Evolutionary conservation across 2,329 filamentous ascomycete species (phyloP), one percentile per base, ranked within the genome.

Genomic region (Penicillium frequentans): DNA sequence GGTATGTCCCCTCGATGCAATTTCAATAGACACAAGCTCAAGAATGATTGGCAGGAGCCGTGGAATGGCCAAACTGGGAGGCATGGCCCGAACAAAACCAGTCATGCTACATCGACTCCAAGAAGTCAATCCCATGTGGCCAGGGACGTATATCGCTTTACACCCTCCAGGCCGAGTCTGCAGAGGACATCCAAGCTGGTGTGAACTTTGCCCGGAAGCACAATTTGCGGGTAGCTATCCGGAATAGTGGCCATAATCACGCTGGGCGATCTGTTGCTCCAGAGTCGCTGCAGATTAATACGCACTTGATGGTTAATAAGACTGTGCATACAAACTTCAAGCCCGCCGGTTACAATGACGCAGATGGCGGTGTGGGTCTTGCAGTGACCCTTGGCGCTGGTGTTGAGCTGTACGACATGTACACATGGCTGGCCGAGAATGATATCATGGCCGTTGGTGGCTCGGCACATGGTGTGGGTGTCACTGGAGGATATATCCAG

Each of bases 401-500:
- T 29, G 76, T 84, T 0, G 70, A 77, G 46, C 79, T 82, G 68
- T 72, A 65, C 24, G 75, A 82, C 5, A 64, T 83, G 1, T 81
- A 85, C 58, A 64, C 72, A 0, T 70, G 73, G 13, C 72, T 82
- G 0, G 72, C 77, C 44, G 64, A 73, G 9, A 33, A 58, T 0
- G 39, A 55, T 63, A 74, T 64, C 74, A 79, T 60, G 81, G 84
- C 16, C 75, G 75, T 7, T 75, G 77, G 24, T 77, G 77, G 7
- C 77, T 39, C 57, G 8, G 56, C 57, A 1, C 45, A 59, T 24
- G 63, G 80, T 0, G 83, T 86, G 9, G 84, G 83, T 2, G 61
- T 82, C 3, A 79, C 82, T 1, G 84, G 84, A 10, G 84, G 85
- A 1, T 87, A 81, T 61, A 79, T 78, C 3, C 82, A 84, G 64